phyloP scores from a whole-genome alignment of 306 rosid genomes.

The Quercus mongolica region DNA sequence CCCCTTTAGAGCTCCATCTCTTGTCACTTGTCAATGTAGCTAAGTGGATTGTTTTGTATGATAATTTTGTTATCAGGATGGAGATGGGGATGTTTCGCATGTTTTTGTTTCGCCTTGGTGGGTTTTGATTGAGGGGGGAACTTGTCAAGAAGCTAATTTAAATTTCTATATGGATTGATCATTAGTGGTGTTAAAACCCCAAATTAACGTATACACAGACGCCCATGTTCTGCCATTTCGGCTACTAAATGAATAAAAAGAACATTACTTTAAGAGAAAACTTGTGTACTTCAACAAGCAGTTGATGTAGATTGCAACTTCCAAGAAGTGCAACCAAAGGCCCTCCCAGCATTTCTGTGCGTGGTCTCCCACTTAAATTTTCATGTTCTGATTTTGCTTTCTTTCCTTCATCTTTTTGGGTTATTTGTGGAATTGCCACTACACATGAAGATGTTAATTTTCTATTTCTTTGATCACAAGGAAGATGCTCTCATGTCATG shows the following conservation, averaged over 20 bases:
- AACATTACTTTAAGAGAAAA: neutral
- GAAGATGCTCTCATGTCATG: neutral
- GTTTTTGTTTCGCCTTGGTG: too few species aligned
- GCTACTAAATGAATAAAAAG: neutral
- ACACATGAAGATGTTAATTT: neutral
- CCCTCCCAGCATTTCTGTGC: neutral
- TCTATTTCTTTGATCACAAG: neutral
- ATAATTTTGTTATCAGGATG: too few species aligned
- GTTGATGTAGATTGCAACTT: neutral
- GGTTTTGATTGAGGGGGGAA: too few species aligned
- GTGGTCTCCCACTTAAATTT: slow-evolving; percentile 1
- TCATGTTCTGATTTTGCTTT: neutral
- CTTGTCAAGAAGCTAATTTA: too few species aligned
- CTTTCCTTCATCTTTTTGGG: neutral
- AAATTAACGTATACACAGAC: too few species aligned
- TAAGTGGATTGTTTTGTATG: too few species aligned
- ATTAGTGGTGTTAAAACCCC: too few species aligned
- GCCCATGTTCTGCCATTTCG: too few species aligned
- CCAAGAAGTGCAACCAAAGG: neutral
- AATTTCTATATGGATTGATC: too few species aligned
- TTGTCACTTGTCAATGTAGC: too few species aligned
- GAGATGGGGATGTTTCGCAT: too few species aligned
- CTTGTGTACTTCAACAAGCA: neutral
- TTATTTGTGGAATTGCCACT: neutral
- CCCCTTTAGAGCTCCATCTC: too few species aligned